These are phyloP conservation scores for Pythium rhizo-oryzae DNA, from an alignment of 352 stramenopile species.

Conservation along the genomic window DNA sequence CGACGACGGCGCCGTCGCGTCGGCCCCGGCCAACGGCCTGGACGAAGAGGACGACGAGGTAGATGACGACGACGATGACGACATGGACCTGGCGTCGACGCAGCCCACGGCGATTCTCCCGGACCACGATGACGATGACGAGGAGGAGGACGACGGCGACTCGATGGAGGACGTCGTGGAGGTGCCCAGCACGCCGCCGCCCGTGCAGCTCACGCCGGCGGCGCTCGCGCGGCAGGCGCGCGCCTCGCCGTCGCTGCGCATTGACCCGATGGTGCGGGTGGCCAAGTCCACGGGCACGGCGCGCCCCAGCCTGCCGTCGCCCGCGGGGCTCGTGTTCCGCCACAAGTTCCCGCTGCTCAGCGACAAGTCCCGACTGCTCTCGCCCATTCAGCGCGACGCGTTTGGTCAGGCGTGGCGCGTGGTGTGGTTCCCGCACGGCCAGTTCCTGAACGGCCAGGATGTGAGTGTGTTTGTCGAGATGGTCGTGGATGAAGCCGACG, in stretches of 20 bases:
- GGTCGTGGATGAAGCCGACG: slow-evolving; percentile 27
- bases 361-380: slow-evolving; percentile 36
- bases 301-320: not conserved
- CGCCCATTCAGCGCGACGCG: slow-evolving; percentile 38
- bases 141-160: slow-evolving; percentile 16
- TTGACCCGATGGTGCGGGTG: slow-evolving; percentile 27
- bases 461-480: slow-evolving; percentile 71
- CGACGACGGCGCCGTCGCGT: slow-evolving; percentile 15
- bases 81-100: slow-evolving; percentile 20
- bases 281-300: slow-evolving; percentile 22
- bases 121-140: slow-evolving; percentile 17
- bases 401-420: slow-evolving; percentile 55
- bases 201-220: slow-evolving; percentile 26
- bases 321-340: slow-evolving; percentile 22
- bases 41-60: slow-evolving; percentile 14
- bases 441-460: slow-evolving; percentile 40
- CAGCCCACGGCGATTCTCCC: slow-evolving; percentile 19
- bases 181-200: slow-evolving; percentile 28
- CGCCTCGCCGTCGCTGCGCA: slow-evolving; percentile 18
- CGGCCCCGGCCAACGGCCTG: slow-evolving; percentile 8
- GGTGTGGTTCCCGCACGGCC: slow-evolving; percentile 63
- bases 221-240: slow-evolving; percentile 20
- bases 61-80: slow-evolving; percentile 30
- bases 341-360: slow-evolving; percentile 48
- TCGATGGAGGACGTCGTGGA: slow-evolving; percentile 21